These are phyloP conservation scores for Skeletonema tropicum DNA, from an alignment of 108 stramenopile species.

Conservation along the genomic window DNA sequence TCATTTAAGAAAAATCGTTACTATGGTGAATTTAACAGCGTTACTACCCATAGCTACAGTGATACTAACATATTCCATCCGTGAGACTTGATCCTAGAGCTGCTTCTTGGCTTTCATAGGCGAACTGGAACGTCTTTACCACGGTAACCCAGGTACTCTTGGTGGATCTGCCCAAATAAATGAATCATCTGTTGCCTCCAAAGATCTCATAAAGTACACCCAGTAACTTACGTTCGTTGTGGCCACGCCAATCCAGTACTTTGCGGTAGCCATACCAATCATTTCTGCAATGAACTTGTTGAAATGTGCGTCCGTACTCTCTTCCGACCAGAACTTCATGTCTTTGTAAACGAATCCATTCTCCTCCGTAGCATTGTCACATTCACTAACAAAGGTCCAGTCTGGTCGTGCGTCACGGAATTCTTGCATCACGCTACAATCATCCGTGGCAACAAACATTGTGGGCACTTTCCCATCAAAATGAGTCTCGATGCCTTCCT, in stretches of 20 bases:
- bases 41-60: too few relatives aligned
- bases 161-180: conserved; percentile 2
- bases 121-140: too few relatives aligned
- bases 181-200: conserved; percentile 6
- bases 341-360: conserved; percentile 13
- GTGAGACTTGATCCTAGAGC: too few relatives aligned
- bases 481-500: conserved; percentile 10
- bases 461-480: conserved; percentile 4
- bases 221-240: conserved; percentile 12
- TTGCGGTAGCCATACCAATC: conserved; percentile 17
- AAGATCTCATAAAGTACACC: conserved; percentile 16
- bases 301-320: conserved; percentile 9
- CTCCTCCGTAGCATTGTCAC: conserved; percentile 7
- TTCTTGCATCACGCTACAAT: conserved; percentile 19
- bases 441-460: conserved; percentile 11
- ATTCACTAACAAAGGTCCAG: conserved; percentile 15
- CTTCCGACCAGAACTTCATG: conserved; percentile 5
- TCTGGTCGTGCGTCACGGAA: conserved; percentile 4
- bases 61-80: too few relatives aligned
- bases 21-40: too few relatives aligned
- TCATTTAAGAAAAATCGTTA: too few relatives aligned
- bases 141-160: neutral
- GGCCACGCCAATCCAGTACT: conserved; percentile 12
- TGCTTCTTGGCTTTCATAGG: too few relatives aligned
- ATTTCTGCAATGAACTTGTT: conserved; percentile 17